Base-by-base conservation (phyloP, 208 protist species). In the Acanthamoeba culbertsoni region DNA sequence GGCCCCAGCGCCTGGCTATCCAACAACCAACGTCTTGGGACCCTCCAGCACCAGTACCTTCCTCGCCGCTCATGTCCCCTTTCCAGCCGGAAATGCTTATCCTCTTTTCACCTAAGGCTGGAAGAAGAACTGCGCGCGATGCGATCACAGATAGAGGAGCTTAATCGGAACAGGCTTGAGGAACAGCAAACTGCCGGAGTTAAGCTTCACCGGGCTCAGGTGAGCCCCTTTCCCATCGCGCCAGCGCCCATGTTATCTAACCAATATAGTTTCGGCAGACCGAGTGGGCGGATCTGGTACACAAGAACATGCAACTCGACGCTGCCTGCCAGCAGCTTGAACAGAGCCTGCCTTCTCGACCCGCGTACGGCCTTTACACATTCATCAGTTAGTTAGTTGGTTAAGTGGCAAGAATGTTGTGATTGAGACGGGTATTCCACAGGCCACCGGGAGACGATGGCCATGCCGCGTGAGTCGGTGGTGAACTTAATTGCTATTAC, bases 271-370 rank as follows among this genome's bases (percentile, higher is more conserved):
- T 10, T 7, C 12, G 16, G 31, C 68, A 79, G 68, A 48, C 68
- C 68, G 68, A 79, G 26, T 79, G 68, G 68, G 42, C 68, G 18
- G 68, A 79, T 33, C 42, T 79, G 68, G 68, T 79, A n/a, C 68
- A 79, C 16, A 79, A 79, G 68, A 79, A 79, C 68, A 48, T 79
- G 68, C 68, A 79, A 40, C 68, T 79, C 68, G 68, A 35, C 35
- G 68, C 26, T 40, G 68, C 68, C 31, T 79, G 68, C 42, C 68
- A 31, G 6, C 40, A 79, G 26, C 33, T 79, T 20, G 68, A 79
- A 20, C 42, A 79, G 4, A 79, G 37, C 68, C 16, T 79, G 68
- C 59, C 59, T 12, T 68, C 59, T 35, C 59, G 59, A 68, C 68
- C 68, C 68, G 31, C 68, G 68, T 79, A 79, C 68, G 68, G n/a